Evolutionary conservation across 179 eudicot species (phyloP).

Genomic region (Drosera spatulata): DNA sequence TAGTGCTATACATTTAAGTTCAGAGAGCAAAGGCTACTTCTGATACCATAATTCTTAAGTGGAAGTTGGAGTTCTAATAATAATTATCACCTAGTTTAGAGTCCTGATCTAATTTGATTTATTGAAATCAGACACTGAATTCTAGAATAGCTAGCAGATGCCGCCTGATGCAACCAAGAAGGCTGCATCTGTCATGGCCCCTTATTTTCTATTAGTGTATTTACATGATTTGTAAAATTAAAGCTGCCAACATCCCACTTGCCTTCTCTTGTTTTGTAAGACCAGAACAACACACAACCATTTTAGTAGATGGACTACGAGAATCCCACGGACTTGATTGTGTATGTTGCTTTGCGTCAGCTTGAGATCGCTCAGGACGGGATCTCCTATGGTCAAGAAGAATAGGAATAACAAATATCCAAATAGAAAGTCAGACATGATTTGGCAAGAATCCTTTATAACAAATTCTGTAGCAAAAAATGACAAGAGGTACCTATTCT

Average conservation of each 20-base stretch:
- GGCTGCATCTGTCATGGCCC: too few relatives aligned
- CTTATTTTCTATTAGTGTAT: too few relatives aligned
- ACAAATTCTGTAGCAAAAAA: background rate
- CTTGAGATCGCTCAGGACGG: slow-evolving; percentile 18
- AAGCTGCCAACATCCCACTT: background rate
- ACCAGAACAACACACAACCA: slow-evolving; percentile 86
- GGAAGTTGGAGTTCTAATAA: too few relatives aligned
- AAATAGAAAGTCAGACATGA: background rate
- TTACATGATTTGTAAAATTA: background rate
- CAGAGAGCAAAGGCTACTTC: too few relatives aligned
- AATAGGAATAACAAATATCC: background rate
- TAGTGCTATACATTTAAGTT: too few relatives aligned
- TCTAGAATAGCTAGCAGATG: too few relatives aligned
- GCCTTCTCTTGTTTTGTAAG: slow-evolving; percentile 69
- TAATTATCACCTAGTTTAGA: too few relatives aligned
- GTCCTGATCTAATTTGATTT: too few relatives aligned
- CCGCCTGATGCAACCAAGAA: too few relatives aligned
- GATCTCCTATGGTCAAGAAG: slow-evolving; percentile 22
- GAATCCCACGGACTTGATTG: slow-evolving; percentile 28
- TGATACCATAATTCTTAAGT: too few relatives aligned
- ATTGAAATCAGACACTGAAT: too few relatives aligned
- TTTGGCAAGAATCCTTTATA: background rate
- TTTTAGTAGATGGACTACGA: slow-evolving; percentile 27
- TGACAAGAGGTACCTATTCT: slow-evolving; percentile 32
- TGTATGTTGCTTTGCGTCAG: slow-evolving; percentile 16